Percentiles rank a stretch among this genome's conserved stretches.
Conservation (phyloP, 75 land plant species). For the Picea glauca region DNA sequence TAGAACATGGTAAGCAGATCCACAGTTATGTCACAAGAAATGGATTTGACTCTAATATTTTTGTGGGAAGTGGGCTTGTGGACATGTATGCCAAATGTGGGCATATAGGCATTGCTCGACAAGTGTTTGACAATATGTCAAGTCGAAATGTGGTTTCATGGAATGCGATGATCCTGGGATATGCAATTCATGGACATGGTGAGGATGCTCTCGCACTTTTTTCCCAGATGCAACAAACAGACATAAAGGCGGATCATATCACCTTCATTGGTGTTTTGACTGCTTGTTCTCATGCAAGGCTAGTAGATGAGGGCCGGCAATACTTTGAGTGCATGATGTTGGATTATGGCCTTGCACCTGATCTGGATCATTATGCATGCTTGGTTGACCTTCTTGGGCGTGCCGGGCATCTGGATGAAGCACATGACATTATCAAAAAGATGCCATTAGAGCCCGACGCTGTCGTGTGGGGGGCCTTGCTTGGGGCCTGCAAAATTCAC, state of each 20-base stretch:
- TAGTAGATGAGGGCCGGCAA: background rate
- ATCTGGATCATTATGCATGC: constrained; percentile 1
- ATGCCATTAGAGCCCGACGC: constrained; percentile 5
- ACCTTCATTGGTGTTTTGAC: constrained; percentile 19
- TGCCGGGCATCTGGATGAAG: constrained; percentile 8
- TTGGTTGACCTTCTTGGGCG: constrained; percentile 6
- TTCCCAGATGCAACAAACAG: background rate
- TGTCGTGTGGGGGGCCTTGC: background rate
- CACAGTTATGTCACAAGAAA: constrained; percentile 23
- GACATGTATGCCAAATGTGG: constrained; percentile 23
- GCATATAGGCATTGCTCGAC: background rate
- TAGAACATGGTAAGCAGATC: constrained; percentile 17
- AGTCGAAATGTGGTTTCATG: constrained; percentile 27
- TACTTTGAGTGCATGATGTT: background rate
- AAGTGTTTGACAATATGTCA: constrained; percentile 14
- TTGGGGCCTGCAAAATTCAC: constrained; percentile 4
- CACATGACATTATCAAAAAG: background rate
- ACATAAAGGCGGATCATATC: constrained; percentile 7
- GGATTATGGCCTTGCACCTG: background rate
- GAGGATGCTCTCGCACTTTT: constrained; percentile 19
- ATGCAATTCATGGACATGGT: constrained; percentile 8
- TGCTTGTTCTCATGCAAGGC: constrained; percentile 13
- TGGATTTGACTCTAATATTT: constrained; percentile 16
- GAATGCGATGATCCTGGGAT: constrained; percentile 17
- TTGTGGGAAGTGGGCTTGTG: constrained; percentile 14